Base-by-base conservation (phyloP, 176 grass and related monocot species). In the Triticum turgidum region DNA sequence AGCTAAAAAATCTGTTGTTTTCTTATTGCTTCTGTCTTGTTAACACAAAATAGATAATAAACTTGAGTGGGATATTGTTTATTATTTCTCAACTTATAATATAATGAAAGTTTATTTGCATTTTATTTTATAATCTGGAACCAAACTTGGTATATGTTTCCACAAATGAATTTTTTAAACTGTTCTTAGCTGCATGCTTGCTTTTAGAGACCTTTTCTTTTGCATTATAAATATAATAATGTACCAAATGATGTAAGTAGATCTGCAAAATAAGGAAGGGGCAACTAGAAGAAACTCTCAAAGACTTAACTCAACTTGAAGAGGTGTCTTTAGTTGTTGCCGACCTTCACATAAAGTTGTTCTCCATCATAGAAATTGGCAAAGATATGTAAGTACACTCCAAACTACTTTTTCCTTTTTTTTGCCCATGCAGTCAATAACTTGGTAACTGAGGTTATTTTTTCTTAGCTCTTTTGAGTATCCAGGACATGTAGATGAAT, bases 251-350 rank as follows among this genome's bases (percentile, higher is more conserved):
- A 80, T 81, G 65, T 69, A 24, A 37, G 41, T 59, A 95, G 96
- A 78, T 94, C 61, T 88, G 92, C 33, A 22, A 91, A 86, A 87
- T 98, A 78, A 84, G 90, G 73, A 89, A 92, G 67, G 93, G 93
- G 11, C 88, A 91, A 66, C 62, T 88, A 39, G 86, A 92, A 84
- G 90, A 72, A 63, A 90, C 91, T 79, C 83, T 98, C 13, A 84
- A 83, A 91, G 91, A 95, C 87, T 76, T 98, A 78, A 20, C 70
- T 56, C 80, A 87, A 56, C 80, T 56, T 51, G 76, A 91, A 41
- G 86, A 77, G 58, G 33, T 91, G 22, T 86, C 79, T 52, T 89
- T 90, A 69, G 21, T 58, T 21, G 32, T 91, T 78, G 69, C 86
- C 1, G 59, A 92, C 21, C 82, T 95, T 76, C 96, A 94, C 69